phyloP scores from a whole-genome alignment of 2,329 filamentous ascomycete species.

The Elsinoe perseae region DNA sequence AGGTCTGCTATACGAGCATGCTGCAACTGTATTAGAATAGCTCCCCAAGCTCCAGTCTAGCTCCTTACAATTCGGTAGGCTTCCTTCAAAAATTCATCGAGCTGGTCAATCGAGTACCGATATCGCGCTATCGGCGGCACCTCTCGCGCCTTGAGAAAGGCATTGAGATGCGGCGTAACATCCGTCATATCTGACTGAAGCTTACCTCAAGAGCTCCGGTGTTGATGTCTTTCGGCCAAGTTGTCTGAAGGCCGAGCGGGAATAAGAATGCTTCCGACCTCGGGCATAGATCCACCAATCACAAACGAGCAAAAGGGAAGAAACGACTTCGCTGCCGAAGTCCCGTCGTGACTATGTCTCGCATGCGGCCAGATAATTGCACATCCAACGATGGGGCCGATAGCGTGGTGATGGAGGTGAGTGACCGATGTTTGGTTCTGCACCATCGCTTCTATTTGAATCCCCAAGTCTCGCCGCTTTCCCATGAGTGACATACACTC shows the following conservation, averaged over 20 bases:
- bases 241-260: constrained; percentile 8
- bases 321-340: neutral
- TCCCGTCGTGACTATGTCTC: neutral
- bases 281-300: constrained; percentile 1
- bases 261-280: neutral
- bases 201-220: neutral
- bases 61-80: constrained; percentile 74
- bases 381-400: constrained; percentile 1
- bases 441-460: neutral
- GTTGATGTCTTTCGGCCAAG: constrained; percentile 5
- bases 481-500: neutral
- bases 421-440: neutral
- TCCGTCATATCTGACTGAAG: constrained; percentile 38
- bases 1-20: constrained; percentile 79
- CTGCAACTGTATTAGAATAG: constrained; percentile 41
- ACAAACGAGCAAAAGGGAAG: neutral
- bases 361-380: constrained; percentile 1
- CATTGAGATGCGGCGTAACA: constrained; percentile 61
- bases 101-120: constrained; percentile 35
- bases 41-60: constrained; percentile 27
- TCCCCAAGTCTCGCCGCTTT: neutral
- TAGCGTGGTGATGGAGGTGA: neutral
- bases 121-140: constrained; percentile 42
- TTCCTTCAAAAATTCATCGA: constrained; percentile 87
- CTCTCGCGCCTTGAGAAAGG: constrained; percentile 55